Base-by-base conservation (phyloP, 1,284 basidiomycete species). In the Vanrija sp. region DNA sequence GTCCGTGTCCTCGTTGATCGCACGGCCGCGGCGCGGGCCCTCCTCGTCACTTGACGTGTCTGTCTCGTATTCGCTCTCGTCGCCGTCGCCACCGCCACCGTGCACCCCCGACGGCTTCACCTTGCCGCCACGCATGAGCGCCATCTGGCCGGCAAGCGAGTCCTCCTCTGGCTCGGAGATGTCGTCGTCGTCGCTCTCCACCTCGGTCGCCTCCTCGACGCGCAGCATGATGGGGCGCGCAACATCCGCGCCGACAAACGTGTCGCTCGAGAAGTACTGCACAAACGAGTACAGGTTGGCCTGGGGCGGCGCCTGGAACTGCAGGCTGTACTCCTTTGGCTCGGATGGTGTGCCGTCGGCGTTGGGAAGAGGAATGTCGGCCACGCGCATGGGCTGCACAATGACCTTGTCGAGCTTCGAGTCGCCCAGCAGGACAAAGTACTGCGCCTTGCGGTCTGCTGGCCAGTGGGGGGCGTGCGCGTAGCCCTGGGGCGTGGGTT, bases 101-200 rank as follows among this genome's bases (percentile, higher is more conserved):
- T 74, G 72, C 34, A 74, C 71, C 19, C 61, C 65, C 0, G 67
- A 73, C 58, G 80, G 84, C 82, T 93, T 95, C 53, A 98, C 93
- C 39, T 84, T 74, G 15, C 87, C 89, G 6, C 96, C 96, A 51
- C 91, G 86, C 91, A 99, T 95, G 49, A 87, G 83, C 3, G 95
- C 94, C 93, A 98, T 97, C 80, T 99, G 96, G 4, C 96, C 96
- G 3, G 94, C 96, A 46, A 98, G 79, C 23, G 86, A 84, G 75
- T 96, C 94, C 76, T 97, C 94, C 47, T 97, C 94, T 0, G 93
- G 93, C 52, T 96, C 93, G 0, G 91, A 95, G 60, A 97, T 97
- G 56, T 94, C 91, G 69, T 95, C 92, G 19, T 78, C 82, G 55
- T 82, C 80, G 9, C 77, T 80, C 14, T 86, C 78, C 5, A 79